A percentile compares a stretch with the other conserved stretches of the same genome.
phyloP scores from a whole-genome alignment of 805 yeast genomes.

The Candida golubevii region DNA sequence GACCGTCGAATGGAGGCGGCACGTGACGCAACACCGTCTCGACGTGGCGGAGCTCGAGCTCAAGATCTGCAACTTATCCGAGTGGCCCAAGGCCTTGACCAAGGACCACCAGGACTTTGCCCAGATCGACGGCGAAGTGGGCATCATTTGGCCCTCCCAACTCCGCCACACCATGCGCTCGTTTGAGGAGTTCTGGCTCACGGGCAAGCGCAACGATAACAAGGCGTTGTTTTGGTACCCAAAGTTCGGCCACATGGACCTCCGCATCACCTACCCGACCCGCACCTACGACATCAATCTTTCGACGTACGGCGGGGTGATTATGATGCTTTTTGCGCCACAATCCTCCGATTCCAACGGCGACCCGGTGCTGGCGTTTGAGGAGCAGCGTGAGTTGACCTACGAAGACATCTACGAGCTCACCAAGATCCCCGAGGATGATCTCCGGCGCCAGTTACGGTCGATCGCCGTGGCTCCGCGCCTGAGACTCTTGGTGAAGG shows the following conservation, averaged over 20 bases:
- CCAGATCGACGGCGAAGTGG: conserved; percentile 16
- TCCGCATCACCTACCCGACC: conserved; percentile 64
- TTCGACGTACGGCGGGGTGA: conserved; percentile 76
- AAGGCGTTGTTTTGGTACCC: conserved; percentile 68
- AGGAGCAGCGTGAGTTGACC: conserved; percentile 52
- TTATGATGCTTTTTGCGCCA: conserved; percentile 65
- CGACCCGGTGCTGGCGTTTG: conserved; percentile 36
- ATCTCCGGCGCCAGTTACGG: conserved; percentile 71
- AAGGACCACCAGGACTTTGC: conserved; percentile 36
- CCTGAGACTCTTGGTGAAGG: conserved; percentile 67
- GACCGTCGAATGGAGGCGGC: conserved; percentile 36
- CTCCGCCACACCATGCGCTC: conserved; percentile 32
- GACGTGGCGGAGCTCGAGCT: conserved; percentile 33
- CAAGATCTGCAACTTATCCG: conserved; percentile 40
- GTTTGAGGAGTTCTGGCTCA: conserved; percentile 40
- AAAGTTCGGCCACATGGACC: conserved; percentile 76
- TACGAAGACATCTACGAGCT: conserved; percentile 56
- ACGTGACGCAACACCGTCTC: conserved; percentile 10
- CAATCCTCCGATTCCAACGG: conserved; percentile 31
- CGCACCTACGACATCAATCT: conserved; percentile 73
- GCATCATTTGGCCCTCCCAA: conserved; percentile 38
- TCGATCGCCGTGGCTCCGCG: conserved; percentile 83
- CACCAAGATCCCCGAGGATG: conserved; percentile 71
- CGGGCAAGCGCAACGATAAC: conserved; percentile 37
- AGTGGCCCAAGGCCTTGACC: conserved; percentile 46